A percentile compares a stretch with the other conserved stretches of the same genome.
These are phyloP conservation scores for Boletus barrowsii DNA, from an alignment of 768 basidiomycete species.

Conservation along the genomic window DNA sequence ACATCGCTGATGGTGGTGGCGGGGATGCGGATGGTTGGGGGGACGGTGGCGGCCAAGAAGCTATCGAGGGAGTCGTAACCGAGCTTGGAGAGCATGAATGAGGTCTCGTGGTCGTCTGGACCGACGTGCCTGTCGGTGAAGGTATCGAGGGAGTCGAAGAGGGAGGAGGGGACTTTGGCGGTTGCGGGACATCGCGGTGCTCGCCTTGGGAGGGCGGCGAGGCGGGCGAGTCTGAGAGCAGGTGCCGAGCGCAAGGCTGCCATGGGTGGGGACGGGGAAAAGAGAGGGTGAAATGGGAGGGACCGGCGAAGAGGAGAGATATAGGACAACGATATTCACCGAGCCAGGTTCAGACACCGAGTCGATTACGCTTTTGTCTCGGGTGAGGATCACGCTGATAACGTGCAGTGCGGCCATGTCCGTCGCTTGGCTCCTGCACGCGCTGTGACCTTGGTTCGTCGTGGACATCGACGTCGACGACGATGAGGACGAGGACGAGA, in stretches of 20 bases:
- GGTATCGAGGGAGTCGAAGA: constrained; percentile 85
- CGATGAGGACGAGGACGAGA: constrained; percentile 1
- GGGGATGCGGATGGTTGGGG: constrained; percentile 72
- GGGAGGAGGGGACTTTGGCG: constrained; percentile 53
- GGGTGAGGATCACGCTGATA: constrained; percentile 11
- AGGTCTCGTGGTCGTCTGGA: constrained; percentile 77
- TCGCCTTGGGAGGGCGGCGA: constrained; percentile 17
- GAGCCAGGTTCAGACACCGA: constrained; percentile 40
- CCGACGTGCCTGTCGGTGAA: constrained; percentile 92
- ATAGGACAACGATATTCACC: constrained; percentile 33
- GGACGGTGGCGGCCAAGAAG: constrained; percentile 82
- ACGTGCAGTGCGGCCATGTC: constrained; percentile 1
- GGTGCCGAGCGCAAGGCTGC: constrained; percentile 28
- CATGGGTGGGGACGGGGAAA: constrained; percentile 23
- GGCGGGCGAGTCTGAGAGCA: constrained; percentile 20
- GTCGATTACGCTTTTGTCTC: constrained; percentile 32
- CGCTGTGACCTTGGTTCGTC: neutral
- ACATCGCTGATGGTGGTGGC: constrained; percentile 57
- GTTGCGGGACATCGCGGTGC: constrained; percentile 52
- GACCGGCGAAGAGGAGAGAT: constrained; percentile 18
- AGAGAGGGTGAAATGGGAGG: constrained; percentile 14
- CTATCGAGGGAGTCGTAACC: constrained; percentile 88
- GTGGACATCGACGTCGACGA: constrained; percentile 3
- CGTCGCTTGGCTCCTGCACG: neutral
- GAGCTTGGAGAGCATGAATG: constrained; percentile 76